Evolutionary conservation across 768 basidiomycete genomes (phyloP), one percentile per base, ranked within the genome.

Genomic region (Butyriboletus loyo): DNA sequence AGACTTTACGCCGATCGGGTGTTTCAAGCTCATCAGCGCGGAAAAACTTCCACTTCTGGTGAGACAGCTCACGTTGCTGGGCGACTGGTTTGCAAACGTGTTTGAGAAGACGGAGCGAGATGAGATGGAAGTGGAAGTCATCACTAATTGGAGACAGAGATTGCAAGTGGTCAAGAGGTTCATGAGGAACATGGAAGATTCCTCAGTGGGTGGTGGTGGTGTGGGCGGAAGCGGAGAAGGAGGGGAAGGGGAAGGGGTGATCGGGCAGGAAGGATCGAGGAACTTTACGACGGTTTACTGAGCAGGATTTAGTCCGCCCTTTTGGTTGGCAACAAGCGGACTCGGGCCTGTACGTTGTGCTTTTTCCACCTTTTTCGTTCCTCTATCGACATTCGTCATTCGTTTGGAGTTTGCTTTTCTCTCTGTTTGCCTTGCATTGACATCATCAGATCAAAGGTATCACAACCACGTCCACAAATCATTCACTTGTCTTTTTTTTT

Each of bases 21-120:
- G 86, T 61, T 96, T 93, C 78, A 98, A 98, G 75, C 79, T 98
- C 51, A 89, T 98, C 46, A 95, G 92, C 1, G 89, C 92, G 8
- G 83, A 86, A 55, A 87, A 86, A 54, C 77, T 99, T 7, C 91
- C 97, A 5, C 72, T 87, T n/a, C 77, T 96, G 45, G 84, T 97
- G 30, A 81, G 96, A 41, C 93, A 97, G 63, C 80, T 98, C 42
- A 87, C 90, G 57, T 74, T 96, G 25, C 74, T 94, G 48, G 84
- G 90, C 2, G 92, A 96, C 72, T 89, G 94, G 83, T 93, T 96
- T 65, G 87, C 92, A 3, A 84, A 86, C 19, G 83, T 96, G 38
- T 97, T 88, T 63, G 77, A 83, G 49, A 75, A 81, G 53, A 94
- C 92, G 8, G 79, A 85, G 54, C 72, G 75, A 39, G 90, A 92